Percentiles rank a stretch among this genome's conserved stretches.
phyloP scores from a whole-genome alignment of 139 green algal genomes.

The Chlorella sorokiniana region DNA sequence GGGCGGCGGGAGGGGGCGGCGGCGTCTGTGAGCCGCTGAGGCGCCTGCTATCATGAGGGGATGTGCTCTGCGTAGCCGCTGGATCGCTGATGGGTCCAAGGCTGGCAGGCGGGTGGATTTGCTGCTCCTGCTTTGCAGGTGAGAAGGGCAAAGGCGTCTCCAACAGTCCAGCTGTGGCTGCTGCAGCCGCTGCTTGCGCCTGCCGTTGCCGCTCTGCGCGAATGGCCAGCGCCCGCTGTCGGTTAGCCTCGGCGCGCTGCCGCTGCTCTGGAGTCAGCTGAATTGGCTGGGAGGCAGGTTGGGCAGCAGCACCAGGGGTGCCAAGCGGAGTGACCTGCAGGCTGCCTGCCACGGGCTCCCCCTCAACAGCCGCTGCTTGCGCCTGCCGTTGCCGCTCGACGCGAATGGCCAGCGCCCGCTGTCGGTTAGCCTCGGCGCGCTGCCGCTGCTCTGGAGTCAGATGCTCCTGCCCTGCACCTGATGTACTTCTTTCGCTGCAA shows the following conservation, averaged over 20 bases:
- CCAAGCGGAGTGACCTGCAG: background rate
- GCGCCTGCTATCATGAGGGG: too few species aligned
- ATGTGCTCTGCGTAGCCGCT: too few species aligned
- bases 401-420: conserved; percentile 15
- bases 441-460: conserved; percentile 17
- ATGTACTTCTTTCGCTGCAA: background rate
- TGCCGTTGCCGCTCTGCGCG: background rate
- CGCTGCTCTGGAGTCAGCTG: conserved; percentile 9
- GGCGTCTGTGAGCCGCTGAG: background rate
- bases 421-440: conserved; percentile 21
- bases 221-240: conserved; percentile 21
- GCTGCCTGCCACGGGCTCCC: too few species aligned
- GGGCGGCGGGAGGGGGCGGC: background rate
- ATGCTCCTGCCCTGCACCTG: background rate
- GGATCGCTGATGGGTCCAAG: too few species aligned
- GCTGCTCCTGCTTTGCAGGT: background rate
- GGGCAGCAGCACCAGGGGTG: too few species aligned
- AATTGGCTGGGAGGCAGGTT: background rate
- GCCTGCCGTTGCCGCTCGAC: background rate
- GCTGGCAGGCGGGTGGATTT: too few species aligned
- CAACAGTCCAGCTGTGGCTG: background rate
- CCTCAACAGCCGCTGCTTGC: background rate
- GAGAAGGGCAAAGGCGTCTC: background rate
- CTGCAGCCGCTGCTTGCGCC: background rate
- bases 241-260: conserved; percentile 2